A percentile compares a stretch with the other conserved stretches of the same genome.
phyloP scores from a whole-genome alignment of 257 asterid genomes.

The Verbascum thapsus region DNA sequence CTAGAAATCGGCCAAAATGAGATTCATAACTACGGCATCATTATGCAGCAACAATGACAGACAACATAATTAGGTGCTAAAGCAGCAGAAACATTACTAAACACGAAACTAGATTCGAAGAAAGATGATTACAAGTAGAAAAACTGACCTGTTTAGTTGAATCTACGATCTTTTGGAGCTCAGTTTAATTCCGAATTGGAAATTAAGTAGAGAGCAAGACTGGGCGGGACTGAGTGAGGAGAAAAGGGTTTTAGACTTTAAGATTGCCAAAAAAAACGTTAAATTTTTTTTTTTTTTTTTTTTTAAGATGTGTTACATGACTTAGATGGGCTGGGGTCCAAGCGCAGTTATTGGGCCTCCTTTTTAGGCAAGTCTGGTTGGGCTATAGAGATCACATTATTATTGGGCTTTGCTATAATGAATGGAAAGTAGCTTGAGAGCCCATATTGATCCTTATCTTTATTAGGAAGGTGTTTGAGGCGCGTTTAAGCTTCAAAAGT shows the following conservation, averaged over 20 bases:
- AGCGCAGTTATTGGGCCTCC: too few species aligned
- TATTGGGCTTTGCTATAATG: too few species aligned
- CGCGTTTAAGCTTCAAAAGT: too few species aligned
- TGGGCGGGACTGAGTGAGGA: conserved; percentile 24
- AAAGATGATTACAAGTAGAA: not conserved
- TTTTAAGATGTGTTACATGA: too few species aligned
- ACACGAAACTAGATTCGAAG: not conserved
- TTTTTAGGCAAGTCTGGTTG: too few species aligned
- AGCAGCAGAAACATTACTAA: not conserved
- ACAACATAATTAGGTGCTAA: not conserved
- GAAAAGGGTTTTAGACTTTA: conserved; percentile 32
- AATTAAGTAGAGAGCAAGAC: not conserved
- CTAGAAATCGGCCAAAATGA: conserved; percentile 9
- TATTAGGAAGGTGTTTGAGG: too few species aligned
- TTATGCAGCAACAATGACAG: not conserved
- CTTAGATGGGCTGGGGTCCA: too few species aligned
- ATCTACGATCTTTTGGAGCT: conserved; percentile 9
- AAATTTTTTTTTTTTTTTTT: too few species aligned
- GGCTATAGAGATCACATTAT: too few species aligned
- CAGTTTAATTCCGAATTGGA: not conserved
- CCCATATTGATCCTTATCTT: too few species aligned
- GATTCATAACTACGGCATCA: not conserved
- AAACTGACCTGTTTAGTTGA: conserved; percentile 20
- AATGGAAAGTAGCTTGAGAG: too few species aligned
- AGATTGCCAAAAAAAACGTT: not conserved